These are phyloP conservation scores for Rhodotorula sp. DNA, from an alignment of 1,284 basidiomycete genomes.

Conservation along the genomic window DNA sequence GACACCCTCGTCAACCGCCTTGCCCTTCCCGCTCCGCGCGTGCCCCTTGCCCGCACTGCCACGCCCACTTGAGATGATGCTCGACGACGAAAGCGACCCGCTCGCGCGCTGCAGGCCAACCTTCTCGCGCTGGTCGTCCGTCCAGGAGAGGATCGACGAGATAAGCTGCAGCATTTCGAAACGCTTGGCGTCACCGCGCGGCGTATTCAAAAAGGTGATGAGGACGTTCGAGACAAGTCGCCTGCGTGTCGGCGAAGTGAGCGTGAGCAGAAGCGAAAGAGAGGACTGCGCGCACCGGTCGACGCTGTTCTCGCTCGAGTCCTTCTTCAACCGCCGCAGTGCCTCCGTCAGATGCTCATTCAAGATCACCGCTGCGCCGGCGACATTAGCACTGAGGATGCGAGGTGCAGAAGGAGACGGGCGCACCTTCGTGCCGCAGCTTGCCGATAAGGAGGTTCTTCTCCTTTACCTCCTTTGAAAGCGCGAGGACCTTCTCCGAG, in stretches of 20 bases:
- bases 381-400: neutral
- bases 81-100: slow-evolving; percentile 45
- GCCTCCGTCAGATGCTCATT: slow-evolving; percentile 98
- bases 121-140: slow-evolving; percentile 81
- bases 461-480: slow-evolving; percentile 91
- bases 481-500: slow-evolving; percentile 64
- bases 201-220: slow-evolving; percentile 86
- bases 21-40: slow-evolving; percentile 50
- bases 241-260: slow-evolving; percentile 49
- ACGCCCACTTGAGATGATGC: slow-evolving; percentile 30
- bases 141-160: slow-evolving; percentile 85
- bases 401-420: neutral
- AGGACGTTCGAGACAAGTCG: slow-evolving; percentile 93
- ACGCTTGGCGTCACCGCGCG: slow-evolving; percentile 86
- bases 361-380: slow-evolving; percentile 77
- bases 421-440: slow-evolving; percentile 84
- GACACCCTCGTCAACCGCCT: slow-evolving; percentile 59
- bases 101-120: slow-evolving; percentile 75
- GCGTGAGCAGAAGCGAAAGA: neutral
- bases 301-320: slow-evolving; percentile 82
- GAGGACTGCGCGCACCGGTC: slow-evolving; percentile 59
- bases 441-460: slow-evolving; percentile 90
- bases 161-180: slow-evolving; percentile 95
- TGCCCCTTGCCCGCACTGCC: slow-evolving; percentile 41
- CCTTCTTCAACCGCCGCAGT: slow-evolving; percentile 83